phyloP scores from a whole-genome alignment of 2,329 filamentous ascomycete genomes.

The Colletotrichum phormii region DNA sequence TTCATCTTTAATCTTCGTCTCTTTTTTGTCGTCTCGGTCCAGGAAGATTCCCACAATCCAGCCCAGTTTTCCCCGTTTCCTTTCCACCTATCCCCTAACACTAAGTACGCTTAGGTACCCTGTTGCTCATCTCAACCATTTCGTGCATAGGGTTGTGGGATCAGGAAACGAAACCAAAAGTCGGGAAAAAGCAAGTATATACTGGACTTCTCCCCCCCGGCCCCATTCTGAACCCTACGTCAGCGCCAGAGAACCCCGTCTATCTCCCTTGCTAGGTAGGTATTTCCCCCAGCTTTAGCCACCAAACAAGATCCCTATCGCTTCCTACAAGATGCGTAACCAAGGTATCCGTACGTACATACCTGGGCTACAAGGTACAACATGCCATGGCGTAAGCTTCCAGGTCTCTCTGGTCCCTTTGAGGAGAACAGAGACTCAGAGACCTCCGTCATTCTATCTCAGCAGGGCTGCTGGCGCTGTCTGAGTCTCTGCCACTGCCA shows the following conservation, averaged over 20 bases:
- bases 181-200: conserved; percentile 9
- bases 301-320: neutral
- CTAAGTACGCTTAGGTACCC: neutral
- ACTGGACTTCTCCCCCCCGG: no score
- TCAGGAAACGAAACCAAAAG: neutral
- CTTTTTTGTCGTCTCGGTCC: neutral
- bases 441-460: neutral
- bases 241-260: neutral
- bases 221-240: neutral
- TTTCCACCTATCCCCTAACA: neutral
- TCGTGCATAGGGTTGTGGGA: neutral
- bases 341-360: neutral
- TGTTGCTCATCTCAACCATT: neutral
- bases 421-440: neutral
- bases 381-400: neutral
- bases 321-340: neutral
- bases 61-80: neutral
- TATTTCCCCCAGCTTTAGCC: neutral
- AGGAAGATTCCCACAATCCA: neutral
- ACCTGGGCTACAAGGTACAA: no score
- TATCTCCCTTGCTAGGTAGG: neutral
- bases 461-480: neutral
- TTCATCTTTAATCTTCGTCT: neutral
- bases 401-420: neutral
- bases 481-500: no score